Percentiles rank a stretch among this genome's conserved stretches.
Evolutionary conservation across 768 basidiomycete species (phyloP).

Genomic region (Tulasnella sp.): DNA sequence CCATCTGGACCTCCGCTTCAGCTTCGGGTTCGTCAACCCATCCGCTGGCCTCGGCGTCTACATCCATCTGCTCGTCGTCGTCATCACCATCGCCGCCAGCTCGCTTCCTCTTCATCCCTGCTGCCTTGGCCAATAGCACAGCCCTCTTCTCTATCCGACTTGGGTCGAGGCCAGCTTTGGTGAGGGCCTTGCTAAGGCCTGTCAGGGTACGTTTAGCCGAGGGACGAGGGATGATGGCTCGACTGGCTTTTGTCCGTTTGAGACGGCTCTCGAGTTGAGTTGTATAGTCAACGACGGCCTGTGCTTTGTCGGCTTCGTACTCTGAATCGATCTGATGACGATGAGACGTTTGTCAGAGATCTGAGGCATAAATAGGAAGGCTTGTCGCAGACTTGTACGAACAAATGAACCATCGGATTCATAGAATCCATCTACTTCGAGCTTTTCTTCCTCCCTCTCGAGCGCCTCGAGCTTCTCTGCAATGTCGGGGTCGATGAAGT

Average conservation of each 20-base stretch:
- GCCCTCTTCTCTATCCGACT: constrained; percentile 84
- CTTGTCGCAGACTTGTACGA: constrained; percentile 21
- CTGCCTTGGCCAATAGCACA: constrained; percentile 62
- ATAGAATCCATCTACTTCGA: constrained; percentile 94
- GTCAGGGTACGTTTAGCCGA: constrained; percentile 52
- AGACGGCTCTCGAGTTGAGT: constrained; percentile 64
- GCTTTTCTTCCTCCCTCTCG: constrained; percentile 89
- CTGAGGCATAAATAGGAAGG: not conserved
- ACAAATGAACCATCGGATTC: constrained; percentile 82
- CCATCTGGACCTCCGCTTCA: constrained; percentile 36
- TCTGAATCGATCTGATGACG: constrained; percentile 42
- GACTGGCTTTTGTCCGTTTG: constrained; percentile 84
- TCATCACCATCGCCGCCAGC: constrained; percentile 32
- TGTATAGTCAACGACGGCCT: constrained; percentile 46
- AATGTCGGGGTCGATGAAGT: constrained; percentile 98
- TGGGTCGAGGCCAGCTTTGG: constrained; percentile 84
- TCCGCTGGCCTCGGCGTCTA: constrained; percentile 36
- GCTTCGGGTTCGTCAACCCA: constrained; percentile 27
- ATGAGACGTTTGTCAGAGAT: not conserved
- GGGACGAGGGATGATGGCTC: constrained; percentile 61
- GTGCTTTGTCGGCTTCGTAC: constrained; percentile 69
- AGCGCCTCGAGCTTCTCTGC: constrained; percentile 93
- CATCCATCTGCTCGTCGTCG: constrained; percentile 46
- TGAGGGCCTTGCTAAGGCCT: constrained; percentile 71
- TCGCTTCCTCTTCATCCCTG: constrained; percentile 56